Conservation (phyloP, 2,329 filamentous ascomycete genomes). For the Rhinocladiella similis region DNA sequence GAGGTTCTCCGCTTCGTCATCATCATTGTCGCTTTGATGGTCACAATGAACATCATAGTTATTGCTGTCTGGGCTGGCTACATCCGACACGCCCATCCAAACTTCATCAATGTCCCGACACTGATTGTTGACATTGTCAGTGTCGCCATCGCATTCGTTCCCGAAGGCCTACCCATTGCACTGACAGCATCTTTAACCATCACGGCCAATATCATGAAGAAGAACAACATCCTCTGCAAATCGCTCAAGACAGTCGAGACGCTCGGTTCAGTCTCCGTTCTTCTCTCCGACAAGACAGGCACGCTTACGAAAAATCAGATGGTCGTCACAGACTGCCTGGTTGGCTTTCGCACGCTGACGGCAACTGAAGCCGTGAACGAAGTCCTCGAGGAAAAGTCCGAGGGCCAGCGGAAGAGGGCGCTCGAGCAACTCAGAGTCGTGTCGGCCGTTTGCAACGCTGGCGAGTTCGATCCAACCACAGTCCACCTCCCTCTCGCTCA, state of each 20-base stretch:
- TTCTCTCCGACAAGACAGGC: constrained; percentile 77
- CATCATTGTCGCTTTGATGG: constrained; percentile 67
- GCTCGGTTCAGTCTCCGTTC: constrained; percentile 69
- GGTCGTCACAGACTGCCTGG: constrained; percentile 68
- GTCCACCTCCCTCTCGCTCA: constrained; percentile 59
- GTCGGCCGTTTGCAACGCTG: constrained; percentile 71
- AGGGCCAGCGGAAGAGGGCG: constrained; percentile 36
- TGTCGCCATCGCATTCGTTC: constrained; percentile 73
- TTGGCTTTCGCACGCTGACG: constrained; percentile 55
- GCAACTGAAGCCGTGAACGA: constrained; percentile 54
- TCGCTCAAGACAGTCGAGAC: constrained; percentile 78
- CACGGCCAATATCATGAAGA: constrained; percentile 72
- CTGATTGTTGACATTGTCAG: constrained; percentile 73
- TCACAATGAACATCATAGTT: constrained; percentile 51
- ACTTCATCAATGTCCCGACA: constrained; percentile 70
- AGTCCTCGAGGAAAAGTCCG: constrained; percentile 31
- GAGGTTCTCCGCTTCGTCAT: constrained; percentile 73
- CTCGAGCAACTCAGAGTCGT: constrained; percentile 62
- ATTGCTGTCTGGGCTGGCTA: constrained; percentile 70
- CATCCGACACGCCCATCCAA: constrained; percentile 65
- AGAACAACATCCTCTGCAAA: constrained; percentile 77
- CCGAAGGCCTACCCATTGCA: constrained; percentile 71
- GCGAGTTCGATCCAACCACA: constrained; percentile 70
- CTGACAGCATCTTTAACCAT: constrained; percentile 72
- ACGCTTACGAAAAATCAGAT: constrained; percentile 63